Evolutionary conservation across 805 yeast species (phyloP), one percentile per base, ranked within the genome.

Genomic region (Barnettozyma siamensis): DNA sequence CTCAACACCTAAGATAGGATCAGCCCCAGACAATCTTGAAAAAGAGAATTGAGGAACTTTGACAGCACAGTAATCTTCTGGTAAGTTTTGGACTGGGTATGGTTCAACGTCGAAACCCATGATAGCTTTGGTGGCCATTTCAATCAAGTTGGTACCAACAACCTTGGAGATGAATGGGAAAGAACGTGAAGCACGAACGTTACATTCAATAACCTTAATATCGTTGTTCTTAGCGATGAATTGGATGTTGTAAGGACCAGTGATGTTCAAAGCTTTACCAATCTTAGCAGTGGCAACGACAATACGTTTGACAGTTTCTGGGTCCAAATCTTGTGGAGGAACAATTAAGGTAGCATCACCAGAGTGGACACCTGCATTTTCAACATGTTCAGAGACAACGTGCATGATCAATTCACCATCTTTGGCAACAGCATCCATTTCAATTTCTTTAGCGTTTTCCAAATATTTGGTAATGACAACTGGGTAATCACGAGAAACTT

Each of bases 161-260:
- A 88, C 96, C 79, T 91, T 91, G 39, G 98, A 91, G 52, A 89
- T 88, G 69, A 93, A 91, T 67, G 99, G 99, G 87, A 88, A 89
- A 15, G 98, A 91, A 65, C 99, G 85, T n/a, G 98, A 91, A 29
- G 99, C 99, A 70, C 99, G 85, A 44, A 91, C 96, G 61, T 91
- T 91, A 76, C 99, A 91, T 70, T 91, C 99, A 61, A 91, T 91
- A 41, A 91, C 99, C 78, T 93, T 93, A 65, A 91, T 88, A 55
- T 88, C 95, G 55, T 87, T 85, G 65, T 89, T 88, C 70, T 88
- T 86, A 46, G 96, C 96, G 63, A 91, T 93, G 64, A 91, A 86
- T 70, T 91, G 99, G 63, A 91, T 91, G 70, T 91, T 91, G 72
- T 79, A 91, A 39, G 99, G 99, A 64, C 99, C 99, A 49, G 97